Evolutionary conservation across 805 yeast genomes (phyloP).

Genomic region (Cyberlindnera bimundalis): DNA sequence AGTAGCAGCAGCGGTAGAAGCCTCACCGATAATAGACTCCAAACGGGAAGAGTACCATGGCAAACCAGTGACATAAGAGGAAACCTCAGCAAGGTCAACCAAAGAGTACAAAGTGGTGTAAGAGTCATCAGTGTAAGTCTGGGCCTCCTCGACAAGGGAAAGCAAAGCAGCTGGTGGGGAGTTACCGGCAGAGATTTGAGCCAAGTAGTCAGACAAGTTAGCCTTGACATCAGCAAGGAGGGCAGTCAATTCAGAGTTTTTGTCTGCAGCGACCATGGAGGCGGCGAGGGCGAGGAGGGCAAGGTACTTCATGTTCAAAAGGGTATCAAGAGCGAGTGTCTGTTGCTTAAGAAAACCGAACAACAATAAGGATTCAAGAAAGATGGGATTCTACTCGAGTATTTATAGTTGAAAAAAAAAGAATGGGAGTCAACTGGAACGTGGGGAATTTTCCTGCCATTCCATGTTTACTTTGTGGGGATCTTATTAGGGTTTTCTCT

Average conservation of each 20-base stretch:
- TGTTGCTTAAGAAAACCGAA: neutral
- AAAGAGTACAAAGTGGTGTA: conserved; percentile 30
- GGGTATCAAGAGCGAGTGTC: neutral
- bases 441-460: too few species aligned
- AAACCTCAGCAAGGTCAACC: conserved; percentile 25
- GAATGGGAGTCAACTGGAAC: too few species aligned
- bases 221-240: conserved; percentile 20
- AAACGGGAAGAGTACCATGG: conserved; percentile 32
- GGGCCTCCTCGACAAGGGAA: conserved; percentile 25
- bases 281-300: conserved; percentile 12
- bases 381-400: neutral
- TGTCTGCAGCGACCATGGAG: conserved; percentile 10
- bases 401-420: too few species aligned
- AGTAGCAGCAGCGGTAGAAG: conserved; percentile 4
- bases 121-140: conserved; percentile 33
- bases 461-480: too few species aligned
- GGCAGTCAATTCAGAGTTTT: conserved; percentile 9
- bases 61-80: conserved; percentile 23
- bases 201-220: conserved; percentile 21
- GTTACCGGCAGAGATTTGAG: conserved; percentile 21
- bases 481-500: too few species aligned
- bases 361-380: too few species aligned
- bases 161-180: conserved; percentile 30
- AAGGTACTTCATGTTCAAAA: conserved; percentile 6
- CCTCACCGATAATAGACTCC: conserved; percentile 17